Evolutionary conservation across 1,284 basidiomycete genomes (phyloP).

Genomic region (Cryptococcus sp.): DNA sequence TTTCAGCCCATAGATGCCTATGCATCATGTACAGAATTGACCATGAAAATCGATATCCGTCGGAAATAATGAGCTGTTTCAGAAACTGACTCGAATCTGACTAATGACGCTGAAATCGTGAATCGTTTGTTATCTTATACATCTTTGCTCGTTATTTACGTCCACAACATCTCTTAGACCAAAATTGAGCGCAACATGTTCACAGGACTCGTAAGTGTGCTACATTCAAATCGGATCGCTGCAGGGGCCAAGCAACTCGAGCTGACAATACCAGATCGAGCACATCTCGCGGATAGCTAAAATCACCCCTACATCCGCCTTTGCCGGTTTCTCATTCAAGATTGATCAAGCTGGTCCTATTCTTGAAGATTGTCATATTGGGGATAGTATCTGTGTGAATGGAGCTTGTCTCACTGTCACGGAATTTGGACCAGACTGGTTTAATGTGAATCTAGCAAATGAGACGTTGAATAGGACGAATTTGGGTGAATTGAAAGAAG

Average conservation of each 20-base stretch:
- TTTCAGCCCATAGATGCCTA: no score
- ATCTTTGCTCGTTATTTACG: no score
- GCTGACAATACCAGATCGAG: conserved; percentile 35
- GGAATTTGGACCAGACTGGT: conserved; percentile 69
- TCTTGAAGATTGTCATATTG: conserved; percentile 84
- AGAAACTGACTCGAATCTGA: no score
- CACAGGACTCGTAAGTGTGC: conserved; percentile 41
- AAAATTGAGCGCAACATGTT: conserved; percentile 30
- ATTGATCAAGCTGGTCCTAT: conserved; percentile 70
- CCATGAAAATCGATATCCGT: no score
- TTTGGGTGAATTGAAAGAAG: conserved; percentile 72
- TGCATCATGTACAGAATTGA: no score
- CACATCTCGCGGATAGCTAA: conserved; percentile 39
- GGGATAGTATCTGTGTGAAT: conserved; percentile 90
- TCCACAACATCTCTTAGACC: no score
- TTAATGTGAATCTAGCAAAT: conserved; percentile 91
- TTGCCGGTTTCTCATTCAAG: conserved; percentile 73
- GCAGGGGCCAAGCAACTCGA: neutral
- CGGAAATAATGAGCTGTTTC: no score
- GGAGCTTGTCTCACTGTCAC: conserved; percentile 86
- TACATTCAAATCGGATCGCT: neutral
- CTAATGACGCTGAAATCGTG: no score
- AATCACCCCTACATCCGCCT: conserved; percentile 31
- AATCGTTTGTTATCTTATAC: no score
- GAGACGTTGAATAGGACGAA: conserved; percentile 91